Evolutionary conservation across 192 early-diverging fungal species (phyloP), one percentile per base, ranked within the genome.

Genomic region (Coemansia sp.): DNA sequence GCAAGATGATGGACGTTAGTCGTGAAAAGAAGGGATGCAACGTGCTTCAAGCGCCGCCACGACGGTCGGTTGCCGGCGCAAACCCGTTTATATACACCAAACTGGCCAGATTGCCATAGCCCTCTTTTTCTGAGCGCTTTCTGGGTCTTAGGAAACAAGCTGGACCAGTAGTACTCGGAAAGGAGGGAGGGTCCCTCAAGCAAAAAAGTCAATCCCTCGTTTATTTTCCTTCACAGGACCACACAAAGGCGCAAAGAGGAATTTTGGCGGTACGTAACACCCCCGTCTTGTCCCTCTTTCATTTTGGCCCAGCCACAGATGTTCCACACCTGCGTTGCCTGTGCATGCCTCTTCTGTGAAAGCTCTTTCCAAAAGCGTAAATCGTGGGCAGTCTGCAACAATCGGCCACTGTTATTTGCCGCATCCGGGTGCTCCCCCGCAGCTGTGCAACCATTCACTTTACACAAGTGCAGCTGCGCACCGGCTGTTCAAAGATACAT

Each of bases 31-130:
- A 45, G 43, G 43, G 43, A 16, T 45, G 43, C 43, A 45, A 31
- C 43, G 43, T n/a, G 43, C 43, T 3, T 45, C 9, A 45, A 45
- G n/a, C 11, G n/a, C 14, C 43, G 43, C 43, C 11, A n/a, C 43
- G 11, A 5, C 43, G 14, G 14, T 45, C 5, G 29, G 29, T 53
- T 22, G 51, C 23, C n/a, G 19, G 29, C 29, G 53, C 27, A 12
- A 26, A 12, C 53, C 53, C 6, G 53, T 55, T 55, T 55, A 55
- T 55, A 55, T 55, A 55, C 17, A 21, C 51, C 3, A 53, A 53
- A 21, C 51, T 53, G 10, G 23, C 43, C 12, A 27, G 53, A 55
- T 55, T 55, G n/a, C 53, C 27, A n/a, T 26, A 16, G 53, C 29
- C 12, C 53, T n/a, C 29, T 31, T 31, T 55, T 55, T 55, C 53